Percentiles rank a stretch among this genome's conserved stretches.
Evolutionary conservation across 169 alveolate genomes (phyloP).

Genomic region (Fabrea salina): DNA sequence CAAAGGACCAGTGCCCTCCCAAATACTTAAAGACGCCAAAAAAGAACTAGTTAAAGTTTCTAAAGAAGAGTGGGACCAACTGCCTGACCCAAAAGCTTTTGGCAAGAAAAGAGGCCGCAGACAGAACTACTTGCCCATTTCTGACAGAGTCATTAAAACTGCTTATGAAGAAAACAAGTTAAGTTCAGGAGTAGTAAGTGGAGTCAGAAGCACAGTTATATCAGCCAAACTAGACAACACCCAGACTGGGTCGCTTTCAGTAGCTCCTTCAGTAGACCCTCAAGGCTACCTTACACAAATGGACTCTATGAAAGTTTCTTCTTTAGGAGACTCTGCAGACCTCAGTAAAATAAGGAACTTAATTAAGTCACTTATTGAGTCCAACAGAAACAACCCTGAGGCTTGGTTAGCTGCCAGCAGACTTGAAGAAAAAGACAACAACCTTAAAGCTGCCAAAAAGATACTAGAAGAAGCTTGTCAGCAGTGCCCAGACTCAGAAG

Average conservation of each 20-base stretch:
- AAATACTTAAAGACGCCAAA: slow-evolving; percentile 42
- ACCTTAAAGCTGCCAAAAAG: slow-evolving; percentile 93
- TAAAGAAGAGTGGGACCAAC: slow-evolving; percentile 1
- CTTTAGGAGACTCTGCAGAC: background rate
- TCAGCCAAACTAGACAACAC: background rate
- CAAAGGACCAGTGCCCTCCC: slow-evolving; percentile 37
- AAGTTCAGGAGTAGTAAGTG: background rate
- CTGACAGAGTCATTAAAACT: background rate
- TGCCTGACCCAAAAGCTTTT: slow-evolving; percentile 27
- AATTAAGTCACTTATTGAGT: slow-evolving; percentile 85
- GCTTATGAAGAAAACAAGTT: background rate
- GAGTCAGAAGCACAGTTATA: background rate
- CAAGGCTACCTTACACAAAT: slow-evolving; percentile 24
- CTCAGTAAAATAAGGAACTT: slow-evolving; percentile 61
- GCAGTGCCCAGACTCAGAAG: slow-evolving; percentile 96
- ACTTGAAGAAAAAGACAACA: slow-evolving; percentile 95
- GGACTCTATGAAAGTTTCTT: background rate
- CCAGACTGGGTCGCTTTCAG: background rate
- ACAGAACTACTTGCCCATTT: background rate
- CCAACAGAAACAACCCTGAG: slow-evolving; percentile 95
- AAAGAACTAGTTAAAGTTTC: slow-evolving; percentile 10
- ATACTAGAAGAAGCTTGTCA: slow-evolving; percentile 94
- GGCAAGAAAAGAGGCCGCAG: background rate
- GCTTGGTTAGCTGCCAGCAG: slow-evolving; percentile 99
- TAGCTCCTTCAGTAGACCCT: slow-evolving; percentile 9